Evolutionary conservation across 495 filamentous ascomycete genomes (phyloP), one percentile per base, ranked within the genome.

Genomic region (Lineolata rhizophorae): DNA sequence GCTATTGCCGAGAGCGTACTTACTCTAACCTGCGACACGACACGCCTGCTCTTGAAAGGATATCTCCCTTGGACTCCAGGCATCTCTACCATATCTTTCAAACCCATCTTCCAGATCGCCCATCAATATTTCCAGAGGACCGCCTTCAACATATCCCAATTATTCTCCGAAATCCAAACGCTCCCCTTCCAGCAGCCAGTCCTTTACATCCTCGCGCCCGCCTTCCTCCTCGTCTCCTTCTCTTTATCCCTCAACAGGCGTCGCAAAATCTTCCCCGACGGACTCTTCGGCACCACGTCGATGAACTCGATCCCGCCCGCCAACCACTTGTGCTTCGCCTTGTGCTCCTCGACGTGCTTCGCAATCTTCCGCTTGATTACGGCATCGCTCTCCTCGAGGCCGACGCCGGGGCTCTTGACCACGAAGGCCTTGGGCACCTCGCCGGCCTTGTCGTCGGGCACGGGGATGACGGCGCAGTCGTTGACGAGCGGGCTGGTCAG

Each of bases 391-490:
- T 68, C 59, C 40, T 75, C 69, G 1, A 64, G 38, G 1, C 63
- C 58, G 1, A 65, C 63, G 2, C 63, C 60, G 0, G 66, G 43
- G 0, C 74, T 65, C 43, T 78, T 85, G 18, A 84, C 78, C 5
- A 93, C 70, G 36, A 76, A 84, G 0, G 83, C 83, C 53, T 90
- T 92, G 32, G 83, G 81, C 8, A 78, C 64, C 50, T 93, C 83
- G 27, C 81, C 81, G 9, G 75, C 69, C 1, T 58, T 51, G 18
- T 76, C 72, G 44, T 87, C 72, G 0, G 70, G 76, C 6, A 87
- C 61, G 10, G 70, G 72, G 39, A 93, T 83, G 8, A 93, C 80
- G 18, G 80, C 74, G 41, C 72, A 79, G 49, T 93, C 83, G 17
- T 72, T 67, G 11, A 91, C 83, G 18, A 64, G 60, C 0, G 76